A percentile compares a stretch with the other conserved stretches of the same genome.
Conservation (phyloP, 164 flowering plant genomes). For the Vitis labrusca region DNA sequence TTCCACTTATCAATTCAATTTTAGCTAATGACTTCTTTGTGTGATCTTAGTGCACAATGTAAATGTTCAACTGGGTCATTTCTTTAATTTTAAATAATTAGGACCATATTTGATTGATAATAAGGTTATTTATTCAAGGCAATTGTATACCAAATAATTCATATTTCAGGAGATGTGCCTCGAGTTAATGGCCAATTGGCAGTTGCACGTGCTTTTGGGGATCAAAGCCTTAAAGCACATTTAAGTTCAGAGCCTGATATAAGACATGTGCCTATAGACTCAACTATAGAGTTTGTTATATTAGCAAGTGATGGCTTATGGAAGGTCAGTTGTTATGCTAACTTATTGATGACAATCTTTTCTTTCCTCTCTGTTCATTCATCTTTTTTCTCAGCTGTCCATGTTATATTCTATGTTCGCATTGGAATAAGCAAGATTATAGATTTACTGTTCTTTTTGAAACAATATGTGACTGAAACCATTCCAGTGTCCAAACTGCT, state of each 20-base stretch:
- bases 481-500: too few species aligned
- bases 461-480: not conserved
- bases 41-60: not conserved
- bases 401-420: not conserved
- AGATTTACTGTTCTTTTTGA: not conserved
- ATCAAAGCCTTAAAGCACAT: conserved; percentile 74
- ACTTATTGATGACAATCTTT: not conserved
- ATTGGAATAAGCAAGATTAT: not conserved
- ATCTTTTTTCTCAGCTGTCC: not conserved
- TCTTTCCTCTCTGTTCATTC: not conserved
- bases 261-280: conserved; percentile 40
- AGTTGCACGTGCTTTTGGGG: conserved; percentile 84
- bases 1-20: not conserved
- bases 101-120: not conserved
- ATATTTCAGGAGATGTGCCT: conserved; percentile 71
- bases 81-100: not conserved
- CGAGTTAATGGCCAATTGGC: conserved; percentile 86
- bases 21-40: not conserved
- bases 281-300: conserved; percentile 48
- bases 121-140: not conserved
- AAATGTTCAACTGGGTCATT: not conserved
- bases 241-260: conserved; percentile 75
- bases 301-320: conserved; percentile 85
- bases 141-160: too few species aligned
- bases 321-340: conserved; percentile 52